Evolutionary conservation across 371 early-diverging fungal genomes (phyloP), one percentile per base, ranked within the genome.

Genomic region (Syncephalastrum monosporum): DNA sequence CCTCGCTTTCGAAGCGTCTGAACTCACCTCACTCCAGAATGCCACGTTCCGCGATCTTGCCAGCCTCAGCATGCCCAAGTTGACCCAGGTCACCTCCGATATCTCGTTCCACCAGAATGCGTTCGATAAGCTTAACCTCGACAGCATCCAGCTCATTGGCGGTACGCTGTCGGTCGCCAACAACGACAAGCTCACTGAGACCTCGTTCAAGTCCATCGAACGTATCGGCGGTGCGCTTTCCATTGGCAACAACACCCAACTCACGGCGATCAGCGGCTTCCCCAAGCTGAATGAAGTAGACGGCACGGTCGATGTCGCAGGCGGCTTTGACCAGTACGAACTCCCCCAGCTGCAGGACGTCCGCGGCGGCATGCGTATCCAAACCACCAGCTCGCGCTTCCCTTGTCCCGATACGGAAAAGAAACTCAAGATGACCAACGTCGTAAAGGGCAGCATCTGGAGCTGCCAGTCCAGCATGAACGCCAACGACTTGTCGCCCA

Each of bases 41-140:
- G 81, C 69, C 19, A 68, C 67, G 42, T 76, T 79, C 65, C 64
- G 75, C 13, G 72, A 80, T 52, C 57, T 85, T 41, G 70, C 60
- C 21, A 50, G 63, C 0, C 42, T 85, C 24, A 42, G 66, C 3
- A 51, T 82, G 42, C 70, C 75, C 6, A 58, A 56, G 4, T 65
- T 85, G 17, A 55, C 63, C 7, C 42, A 57, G 6, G 67, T 77
- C 14, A 57, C 58, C 6, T 71, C 74, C 8, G 74, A 77, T 19
- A 49, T 85, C 12, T 71, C 79, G 1, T 74, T 85, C 69, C 79
- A 82, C 50, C 75, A 83, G 38, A 85, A 80, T n/a, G 69, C 65
- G 23, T 71, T 83, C 41, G 52, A 60, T 16, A 42, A 47, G 0
- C 67, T 85, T 42, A 42, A 50, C 13, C 43, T 74, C 19, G 79